Evolutionary conservation across 2,329 filamentous ascomycete genomes (phyloP).

Genomic region (Tolypocladium amazonense): DNA sequence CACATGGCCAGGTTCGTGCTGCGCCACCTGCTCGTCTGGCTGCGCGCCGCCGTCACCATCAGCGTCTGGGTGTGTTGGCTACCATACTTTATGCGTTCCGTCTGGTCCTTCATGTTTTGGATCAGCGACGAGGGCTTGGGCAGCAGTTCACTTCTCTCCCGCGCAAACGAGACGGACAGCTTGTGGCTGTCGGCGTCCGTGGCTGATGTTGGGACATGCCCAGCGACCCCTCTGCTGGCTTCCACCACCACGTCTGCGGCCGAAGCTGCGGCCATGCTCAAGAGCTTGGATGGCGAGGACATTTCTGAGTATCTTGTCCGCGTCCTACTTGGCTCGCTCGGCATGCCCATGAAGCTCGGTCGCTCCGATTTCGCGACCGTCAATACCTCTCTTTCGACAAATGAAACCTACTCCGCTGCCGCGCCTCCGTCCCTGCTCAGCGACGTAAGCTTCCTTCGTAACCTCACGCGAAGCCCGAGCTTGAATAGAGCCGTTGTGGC

Average conservation of each 20-base stretch:
- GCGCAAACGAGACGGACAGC: slow-evolving; percentile 11
- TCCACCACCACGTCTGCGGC: slow-evolving; percentile 19
- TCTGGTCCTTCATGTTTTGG: slow-evolving; percentile 95
- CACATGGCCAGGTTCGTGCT: slow-evolving; percentile 66
- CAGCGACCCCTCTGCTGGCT: slow-evolving; percentile 22
- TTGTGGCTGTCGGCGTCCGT: slow-evolving; percentile 20
- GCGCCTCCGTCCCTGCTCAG: slow-evolving; percentile 37
- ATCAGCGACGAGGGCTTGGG: slow-evolving; percentile 66
- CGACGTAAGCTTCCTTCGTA: slow-evolving; percentile 45
- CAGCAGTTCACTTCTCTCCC: slow-evolving; percentile 16
- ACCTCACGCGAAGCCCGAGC: slow-evolving; percentile 55
- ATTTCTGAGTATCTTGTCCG: slow-evolving; percentile 21
- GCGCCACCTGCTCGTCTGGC: slow-evolving; percentile 64
- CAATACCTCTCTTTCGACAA: slow-evolving; percentile 7
- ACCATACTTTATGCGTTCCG: slow-evolving; percentile 80
- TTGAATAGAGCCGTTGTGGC: slow-evolving; percentile 74
- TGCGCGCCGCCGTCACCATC: slow-evolving; percentile 66
- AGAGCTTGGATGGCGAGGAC: slow-evolving; percentile 17
- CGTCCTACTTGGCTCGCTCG: slow-evolving; percentile 17
- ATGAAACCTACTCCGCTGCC: slow-evolving; percentile 1
- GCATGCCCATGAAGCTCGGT: slow-evolving; percentile 12
- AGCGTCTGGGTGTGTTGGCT: slow-evolving; percentile 84
- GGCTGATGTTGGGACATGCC: slow-evolving; percentile 18
- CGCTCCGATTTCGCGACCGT: slow-evolving; percentile 7
- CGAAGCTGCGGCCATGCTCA: slow-evolving; percentile 18